These are phyloP conservation scores for Nematocida major DNA, from an alignment of 371 early-diverging fungal species.

Conservation along the genomic window DNA sequence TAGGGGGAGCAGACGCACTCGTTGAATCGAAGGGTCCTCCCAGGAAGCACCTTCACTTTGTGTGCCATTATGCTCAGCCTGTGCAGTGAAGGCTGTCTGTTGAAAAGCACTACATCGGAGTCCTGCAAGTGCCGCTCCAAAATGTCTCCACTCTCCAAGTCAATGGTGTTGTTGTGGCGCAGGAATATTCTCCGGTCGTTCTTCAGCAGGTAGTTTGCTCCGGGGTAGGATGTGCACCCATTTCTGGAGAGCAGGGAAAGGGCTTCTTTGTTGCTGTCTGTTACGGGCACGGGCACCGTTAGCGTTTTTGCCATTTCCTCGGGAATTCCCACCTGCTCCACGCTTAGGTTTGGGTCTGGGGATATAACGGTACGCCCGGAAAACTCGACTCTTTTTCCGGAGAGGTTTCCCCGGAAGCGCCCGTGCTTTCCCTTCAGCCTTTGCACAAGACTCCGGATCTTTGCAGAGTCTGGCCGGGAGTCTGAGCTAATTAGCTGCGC, in stretches of 20 bases:
- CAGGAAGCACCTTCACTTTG: constrained; percentile 76
- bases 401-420: constrained; percentile 94
- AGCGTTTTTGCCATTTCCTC: constrained; percentile 82
- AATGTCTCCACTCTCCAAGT: constrained; percentile 78
- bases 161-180: constrained; percentile 65
- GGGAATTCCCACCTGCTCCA: constrained; percentile 93
- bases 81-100: constrained; percentile 97
- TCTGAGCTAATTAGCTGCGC: constrained; percentile 93
- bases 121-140: constrained; percentile 90
- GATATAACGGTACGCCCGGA: constrained; percentile 97
- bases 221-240: constrained; percentile 83
- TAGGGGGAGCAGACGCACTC: constrained; percentile 97
- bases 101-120: constrained; percentile 95
- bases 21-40: constrained; percentile 95
- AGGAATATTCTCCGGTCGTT: constrained; percentile 48
- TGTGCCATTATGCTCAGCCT: constrained; percentile 96
- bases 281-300: constrained; percentile 92
- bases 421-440: constrained; percentile 98
- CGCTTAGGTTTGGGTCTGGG: constrained; percentile 94
- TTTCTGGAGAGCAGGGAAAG: constrained; percentile 72
- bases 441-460: constrained; percentile 79
- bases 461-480: constrained; percentile 71
- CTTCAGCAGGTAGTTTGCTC: constrained; percentile 79
- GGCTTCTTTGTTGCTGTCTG: constrained; percentile 74
- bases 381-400: constrained; percentile 98